These are phyloP conservation scores for Colletotrichum sp. DNA, from an alignment of 2,329 filamentous ascomycete species.

Conservation along the genomic window DNA sequence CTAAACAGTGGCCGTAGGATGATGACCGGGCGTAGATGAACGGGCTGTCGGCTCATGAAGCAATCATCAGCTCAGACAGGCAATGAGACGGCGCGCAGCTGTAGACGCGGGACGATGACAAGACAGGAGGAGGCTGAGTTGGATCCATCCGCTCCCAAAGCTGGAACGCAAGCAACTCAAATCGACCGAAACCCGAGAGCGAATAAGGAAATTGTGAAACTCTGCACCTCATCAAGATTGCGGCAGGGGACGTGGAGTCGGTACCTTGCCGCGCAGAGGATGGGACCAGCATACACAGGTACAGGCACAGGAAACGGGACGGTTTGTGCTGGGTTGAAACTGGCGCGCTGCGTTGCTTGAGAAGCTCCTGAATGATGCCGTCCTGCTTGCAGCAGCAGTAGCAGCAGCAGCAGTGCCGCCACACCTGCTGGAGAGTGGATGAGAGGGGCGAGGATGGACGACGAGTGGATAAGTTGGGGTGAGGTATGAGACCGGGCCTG, in stretches of 20 bases:
- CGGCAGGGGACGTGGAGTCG: neutral
- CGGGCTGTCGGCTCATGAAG: conserved; percentile 8
- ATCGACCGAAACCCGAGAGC: conserved; percentile 4
- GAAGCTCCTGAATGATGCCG: neutral
- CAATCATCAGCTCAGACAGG: conserved; percentile 23
- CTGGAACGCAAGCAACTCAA: neutral
- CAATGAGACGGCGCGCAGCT: conserved; percentile 8
- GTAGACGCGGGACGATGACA: conserved; percentile 18
- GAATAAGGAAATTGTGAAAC: conserved; percentile 14
- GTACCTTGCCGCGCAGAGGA: conserved; percentile 1
- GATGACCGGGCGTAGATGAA: neutral
- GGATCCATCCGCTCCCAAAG: neutral
- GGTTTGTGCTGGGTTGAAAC: neutral
- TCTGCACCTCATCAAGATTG: conserved; percentile 17
- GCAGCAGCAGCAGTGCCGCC: neutral
- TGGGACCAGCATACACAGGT: neutral
- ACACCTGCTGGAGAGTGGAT: neutral
- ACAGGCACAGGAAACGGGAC: neutral
- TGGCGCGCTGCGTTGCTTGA: neutral
- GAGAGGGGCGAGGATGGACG: neutral
- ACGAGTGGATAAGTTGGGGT: neutral
- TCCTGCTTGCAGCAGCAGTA: neutral
- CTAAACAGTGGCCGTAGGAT: neutral
- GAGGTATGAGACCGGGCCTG: conserved; percentile 6
- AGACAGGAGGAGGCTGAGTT: conserved; percentile 20